Percentiles rank a stretch among this genome's conserved stretches.
phyloP scores from a whole-genome alignment of 1,139 yeast species.

The Blastobotrys raffinosifermentans region DNA sequence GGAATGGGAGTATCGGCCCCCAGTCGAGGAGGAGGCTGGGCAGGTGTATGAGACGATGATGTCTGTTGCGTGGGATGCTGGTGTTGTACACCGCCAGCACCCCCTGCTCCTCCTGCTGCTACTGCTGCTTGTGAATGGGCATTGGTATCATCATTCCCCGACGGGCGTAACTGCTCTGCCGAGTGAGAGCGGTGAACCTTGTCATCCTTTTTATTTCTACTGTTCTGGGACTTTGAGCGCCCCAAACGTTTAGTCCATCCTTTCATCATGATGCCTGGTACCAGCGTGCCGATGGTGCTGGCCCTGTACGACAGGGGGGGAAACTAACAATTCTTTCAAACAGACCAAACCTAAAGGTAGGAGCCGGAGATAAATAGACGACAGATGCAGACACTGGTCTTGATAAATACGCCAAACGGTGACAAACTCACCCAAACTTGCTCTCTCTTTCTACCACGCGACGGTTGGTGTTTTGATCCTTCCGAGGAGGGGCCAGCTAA shows the following conservation, averaged over 20 bases:
- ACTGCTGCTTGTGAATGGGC: slow-evolving; percentile 4
- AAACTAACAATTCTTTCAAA: too few relatives aligned
- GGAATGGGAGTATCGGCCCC: slow-evolving; percentile 1
- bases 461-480: too few relatives aligned
- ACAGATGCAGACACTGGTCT: too few relatives aligned
- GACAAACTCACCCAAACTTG: too few relatives aligned
- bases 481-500: too few relatives aligned
- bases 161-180: slow-evolving; percentile 21
- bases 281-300: neutral
- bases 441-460: too few relatives aligned
- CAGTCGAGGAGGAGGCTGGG: slow-evolving; percentile 1
- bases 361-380: too few relatives aligned
- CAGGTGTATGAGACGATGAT: too few relatives aligned
- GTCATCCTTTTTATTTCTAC: slow-evolving; percentile 14
- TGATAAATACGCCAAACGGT: too few relatives aligned
- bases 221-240: slow-evolving; percentile 24
- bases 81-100: neutral
- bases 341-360: too few relatives aligned
- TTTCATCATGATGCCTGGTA: slow-evolving; percentile 34
- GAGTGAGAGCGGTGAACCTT: slow-evolving; percentile 15
- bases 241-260: slow-evolving; percentile 36
- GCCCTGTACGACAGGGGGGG: too few relatives aligned
- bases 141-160: slow-evolving; percentile 13
- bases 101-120: neutral
- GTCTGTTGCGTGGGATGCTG: slow-evolving; percentile 1